phyloP scores from a whole-genome alignment of 2,329 filamentous ascomycete species.

The Nigrograna mackinnonii region DNA sequence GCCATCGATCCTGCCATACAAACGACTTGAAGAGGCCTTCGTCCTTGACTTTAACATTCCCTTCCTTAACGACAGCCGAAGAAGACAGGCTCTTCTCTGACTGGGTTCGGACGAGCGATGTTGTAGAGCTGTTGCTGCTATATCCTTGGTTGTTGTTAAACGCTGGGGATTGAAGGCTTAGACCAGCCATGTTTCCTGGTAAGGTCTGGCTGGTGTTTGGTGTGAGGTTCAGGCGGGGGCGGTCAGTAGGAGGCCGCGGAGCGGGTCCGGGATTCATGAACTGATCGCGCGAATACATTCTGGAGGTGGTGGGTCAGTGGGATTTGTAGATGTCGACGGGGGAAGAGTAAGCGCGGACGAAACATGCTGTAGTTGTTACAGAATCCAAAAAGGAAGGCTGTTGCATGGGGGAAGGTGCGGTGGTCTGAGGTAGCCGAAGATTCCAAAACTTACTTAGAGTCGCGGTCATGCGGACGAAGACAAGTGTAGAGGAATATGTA shows the following conservation, averaged over 20 bases:
- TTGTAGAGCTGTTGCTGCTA: slow-evolving; percentile 35
- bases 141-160: slow-evolving; percentile 17
- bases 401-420: too few relatives aligned
- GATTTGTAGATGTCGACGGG: slow-evolving; percentile 1
- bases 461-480: too few relatives aligned
- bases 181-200: slow-evolving; percentile 77
- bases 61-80: slow-evolving; percentile 57
- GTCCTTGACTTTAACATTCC: slow-evolving; percentile 86
- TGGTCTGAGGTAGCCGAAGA: too few relatives aligned
- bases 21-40: slow-evolving; percentile 81
- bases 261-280: slow-evolving; percentile 99
- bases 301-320: slow-evolving; percentile 25
- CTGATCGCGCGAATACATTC: slow-evolving; percentile 64
- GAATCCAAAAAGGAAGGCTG: too few relatives aligned
- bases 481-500: too few relatives aligned
- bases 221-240: slow-evolving; percentile 79
- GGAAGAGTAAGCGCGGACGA: not conserved
- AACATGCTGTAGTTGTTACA: too few relatives aligned
- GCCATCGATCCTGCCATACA: slow-evolving; percentile 87
- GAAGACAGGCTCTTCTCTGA: slow-evolving; percentile 43
- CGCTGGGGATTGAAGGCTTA: slow-evolving; percentile 69
- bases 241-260: slow-evolving; percentile 83
- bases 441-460: too few relatives aligned
- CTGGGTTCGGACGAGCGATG: slow-evolving; percentile 45
- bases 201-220: slow-evolving; percentile 69